Conservation (phyloP, 139 green algal species). For the Chlorella vulgaris region DNA sequence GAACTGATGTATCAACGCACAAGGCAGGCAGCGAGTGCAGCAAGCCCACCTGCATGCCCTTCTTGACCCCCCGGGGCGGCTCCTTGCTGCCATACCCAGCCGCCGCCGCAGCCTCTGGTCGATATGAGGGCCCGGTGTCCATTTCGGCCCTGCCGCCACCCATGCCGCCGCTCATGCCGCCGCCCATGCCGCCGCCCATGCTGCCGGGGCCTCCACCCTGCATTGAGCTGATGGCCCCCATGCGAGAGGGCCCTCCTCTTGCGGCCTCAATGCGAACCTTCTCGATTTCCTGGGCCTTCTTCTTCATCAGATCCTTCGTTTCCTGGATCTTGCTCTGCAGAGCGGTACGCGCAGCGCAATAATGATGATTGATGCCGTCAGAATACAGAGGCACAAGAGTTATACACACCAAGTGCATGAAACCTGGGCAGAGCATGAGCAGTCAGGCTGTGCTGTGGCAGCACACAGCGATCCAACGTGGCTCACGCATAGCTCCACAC, state of each 20-base stretch:
- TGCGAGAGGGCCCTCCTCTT: slow-evolving; percentile 23
- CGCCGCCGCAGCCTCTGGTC: slow-evolving; percentile 7
- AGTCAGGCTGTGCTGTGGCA: no score
- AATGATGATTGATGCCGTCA: background rate
- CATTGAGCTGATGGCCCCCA: slow-evolving; percentile 19
- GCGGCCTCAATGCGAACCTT: slow-evolving; percentile 83
- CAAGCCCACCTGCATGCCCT: slow-evolving; percentile 57
- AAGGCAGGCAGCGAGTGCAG: background rate
- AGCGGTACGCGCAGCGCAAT: background rate
- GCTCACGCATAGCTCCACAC: background rate
- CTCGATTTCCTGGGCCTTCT: slow-evolving; percentile 95
- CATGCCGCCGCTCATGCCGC: slow-evolving; percentile 35
- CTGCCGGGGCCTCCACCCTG: slow-evolving; percentile 10
- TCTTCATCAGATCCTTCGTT: slow-evolving; percentile 95
- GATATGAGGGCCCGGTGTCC: slow-evolving; percentile 6
- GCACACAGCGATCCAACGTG: background rate
- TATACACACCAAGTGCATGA: no score
- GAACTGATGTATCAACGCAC: background rate
- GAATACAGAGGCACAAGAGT: no score
- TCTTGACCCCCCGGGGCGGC: slow-evolving; percentile 41
- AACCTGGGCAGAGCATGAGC: no score
- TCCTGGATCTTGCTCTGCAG: slow-evolving; percentile 77
- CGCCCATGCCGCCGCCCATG: slow-evolving; percentile 36
- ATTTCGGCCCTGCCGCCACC: background rate
- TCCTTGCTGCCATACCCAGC: slow-evolving; percentile 42